Conservation (phyloP, 805 yeast genomes). For the Starmerella potacharoeniae region DNA sequence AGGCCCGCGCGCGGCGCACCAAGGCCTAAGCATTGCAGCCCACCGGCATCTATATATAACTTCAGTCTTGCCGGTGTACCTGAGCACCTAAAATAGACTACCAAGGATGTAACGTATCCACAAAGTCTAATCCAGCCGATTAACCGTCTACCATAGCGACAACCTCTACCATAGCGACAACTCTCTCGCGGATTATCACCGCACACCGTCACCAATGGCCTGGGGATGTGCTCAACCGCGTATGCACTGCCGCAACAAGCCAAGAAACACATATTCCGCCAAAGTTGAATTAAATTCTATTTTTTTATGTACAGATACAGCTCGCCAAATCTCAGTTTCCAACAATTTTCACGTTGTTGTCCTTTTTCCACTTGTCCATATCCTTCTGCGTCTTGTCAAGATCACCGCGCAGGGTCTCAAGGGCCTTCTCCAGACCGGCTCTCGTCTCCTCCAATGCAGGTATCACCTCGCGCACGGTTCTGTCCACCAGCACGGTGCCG, state of each 20-base stretch:
- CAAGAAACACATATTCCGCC: no score
- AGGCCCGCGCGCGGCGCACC: neutral
- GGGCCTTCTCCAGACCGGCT: conserved; percentile 36
- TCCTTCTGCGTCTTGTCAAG: conserved; percentile 33
- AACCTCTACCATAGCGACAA: no score
- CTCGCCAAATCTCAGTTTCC: conserved; percentile 5
- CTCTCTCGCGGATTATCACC: no score
- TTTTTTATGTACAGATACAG: neutral
- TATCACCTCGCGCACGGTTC: conserved; percentile 64
- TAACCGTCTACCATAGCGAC: no score
- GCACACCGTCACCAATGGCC: no score
- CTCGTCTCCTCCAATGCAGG: conserved; percentile 49
- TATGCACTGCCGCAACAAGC: no score
- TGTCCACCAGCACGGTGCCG: conserved; percentile 83
- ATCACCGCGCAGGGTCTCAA: conserved; percentile 33
- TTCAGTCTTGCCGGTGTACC: no score
- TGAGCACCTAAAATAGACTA: no score
- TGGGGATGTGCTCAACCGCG: no score
- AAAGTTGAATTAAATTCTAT: neutral
- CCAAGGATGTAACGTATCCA: no score
- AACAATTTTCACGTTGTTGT: conserved; percentile 41
- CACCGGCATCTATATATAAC: neutral
- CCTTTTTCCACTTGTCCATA: conserved; percentile 40
- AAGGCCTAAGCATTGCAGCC: neutral
- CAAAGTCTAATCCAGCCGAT: no score